Evolutionary conservation across 179 eudicot genomes (phyloP).

Genomic region (Sideroxylon spinosum): DNA sequence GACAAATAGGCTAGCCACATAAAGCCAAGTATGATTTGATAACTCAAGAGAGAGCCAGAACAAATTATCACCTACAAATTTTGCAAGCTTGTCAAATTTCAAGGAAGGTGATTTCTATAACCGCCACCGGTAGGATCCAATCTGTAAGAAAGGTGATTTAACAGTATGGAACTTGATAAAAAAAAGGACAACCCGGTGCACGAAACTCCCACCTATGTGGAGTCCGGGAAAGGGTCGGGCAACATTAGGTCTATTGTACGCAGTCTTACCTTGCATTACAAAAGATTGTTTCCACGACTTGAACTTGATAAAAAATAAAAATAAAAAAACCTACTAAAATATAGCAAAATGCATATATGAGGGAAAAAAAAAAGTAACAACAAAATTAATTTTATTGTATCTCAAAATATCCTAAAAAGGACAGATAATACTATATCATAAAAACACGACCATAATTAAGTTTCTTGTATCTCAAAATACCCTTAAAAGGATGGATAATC

Average conservation of each 20-base stretch:
- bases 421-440: not conserved
- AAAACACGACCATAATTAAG: not conserved
- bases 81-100: not conserved
- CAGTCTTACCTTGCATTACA: no score
- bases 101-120: not conserved
- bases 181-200: no score
- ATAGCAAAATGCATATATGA: not conserved
- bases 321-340: not conserved
- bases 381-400: not conserved
- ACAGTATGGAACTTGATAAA: no score
- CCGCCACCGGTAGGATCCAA: conserved; percentile 1
- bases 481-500: not conserved
- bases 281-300: no score
- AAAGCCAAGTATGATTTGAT: not conserved
- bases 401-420: not conserved
- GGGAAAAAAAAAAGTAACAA: not conserved
- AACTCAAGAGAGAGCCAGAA: not conserved
- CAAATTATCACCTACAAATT: not conserved
- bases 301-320: no score
- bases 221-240: no score
- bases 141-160: not conserved
- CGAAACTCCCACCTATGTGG: no score
- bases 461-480: not conserved
- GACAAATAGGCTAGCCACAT: not conserved
- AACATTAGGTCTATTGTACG: no score